phyloP scores from a whole-genome alignment of 768 basidiomycete genomes.

The Psilocybe subaeruginosa region DNA sequence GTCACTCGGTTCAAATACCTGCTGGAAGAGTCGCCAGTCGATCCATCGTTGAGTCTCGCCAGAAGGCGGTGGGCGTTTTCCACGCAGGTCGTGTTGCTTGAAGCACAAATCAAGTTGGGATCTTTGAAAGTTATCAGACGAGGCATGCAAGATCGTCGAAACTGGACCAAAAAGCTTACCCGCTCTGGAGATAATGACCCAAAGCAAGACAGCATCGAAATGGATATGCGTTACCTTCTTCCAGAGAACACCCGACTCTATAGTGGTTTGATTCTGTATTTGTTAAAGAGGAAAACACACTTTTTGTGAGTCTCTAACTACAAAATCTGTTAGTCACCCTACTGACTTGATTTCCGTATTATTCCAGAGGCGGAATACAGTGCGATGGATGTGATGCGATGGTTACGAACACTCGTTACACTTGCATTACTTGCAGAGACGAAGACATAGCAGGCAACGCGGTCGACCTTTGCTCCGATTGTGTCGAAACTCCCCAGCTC shows the following conservation, averaged over 20 bases:
- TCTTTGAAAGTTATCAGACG: conserved; percentile 7
- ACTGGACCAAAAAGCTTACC: conserved; percentile 5
- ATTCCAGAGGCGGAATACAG: background rate
- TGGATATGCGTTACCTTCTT: background rate
- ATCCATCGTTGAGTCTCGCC: conserved; percentile 3
- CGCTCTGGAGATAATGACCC: background rate
- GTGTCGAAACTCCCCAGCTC: conserved; percentile 8
- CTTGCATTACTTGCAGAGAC: conserved; percentile 17
- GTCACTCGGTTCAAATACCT: conserved; percentile 7
- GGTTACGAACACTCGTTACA: conserved; percentile 12
- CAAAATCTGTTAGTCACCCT: background rate
- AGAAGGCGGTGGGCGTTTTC: conserved; percentile 18
- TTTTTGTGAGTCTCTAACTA: background rate
- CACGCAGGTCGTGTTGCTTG: conserved; percentile 2
- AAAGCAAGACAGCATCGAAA: background rate
- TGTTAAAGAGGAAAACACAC: background rate
- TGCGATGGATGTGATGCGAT: conserved; percentile 12
- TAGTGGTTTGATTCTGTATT: background rate
- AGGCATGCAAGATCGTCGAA: conserved; percentile 1
- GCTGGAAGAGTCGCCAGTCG: background rate
- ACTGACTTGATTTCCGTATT: background rate
- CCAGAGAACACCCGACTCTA: background rate
- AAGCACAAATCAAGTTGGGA: background rate
- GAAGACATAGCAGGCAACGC: conserved; percentile 3
- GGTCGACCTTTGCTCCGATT: conserved; percentile 17